Conservation (phyloP, 2,329 filamentous ascomycete species). For the Fusarium burgessii region DNA sequence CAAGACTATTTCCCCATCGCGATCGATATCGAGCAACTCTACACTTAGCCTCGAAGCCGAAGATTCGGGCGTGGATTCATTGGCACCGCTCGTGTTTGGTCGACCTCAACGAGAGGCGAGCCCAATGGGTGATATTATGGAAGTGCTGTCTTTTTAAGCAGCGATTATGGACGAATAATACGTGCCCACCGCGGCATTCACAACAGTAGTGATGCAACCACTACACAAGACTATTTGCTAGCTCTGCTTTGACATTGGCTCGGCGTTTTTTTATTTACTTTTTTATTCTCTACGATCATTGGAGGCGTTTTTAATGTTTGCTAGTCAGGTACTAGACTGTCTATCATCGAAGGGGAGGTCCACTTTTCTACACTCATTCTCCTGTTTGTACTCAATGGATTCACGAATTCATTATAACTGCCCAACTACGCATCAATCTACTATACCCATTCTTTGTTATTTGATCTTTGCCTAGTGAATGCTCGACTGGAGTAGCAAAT, state of each 20-base stretch:
- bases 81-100: conserved; percentile 39
- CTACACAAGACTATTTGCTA: conserved; percentile 19
- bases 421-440: background rate
- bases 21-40: conserved; percentile 39
- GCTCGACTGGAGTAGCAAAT: background rate
- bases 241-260: conserved; percentile 24
- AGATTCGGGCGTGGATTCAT: conserved; percentile 23
- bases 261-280: conserved; percentile 15
- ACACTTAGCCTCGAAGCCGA: conserved; percentile 38
- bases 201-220: background rate
- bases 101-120: conserved; percentile 31
- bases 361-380: background rate
- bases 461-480: background rate
- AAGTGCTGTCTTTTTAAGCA: conserved; percentile 33
- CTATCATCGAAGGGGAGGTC: conserved; percentile 2
- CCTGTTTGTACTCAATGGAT: conserved; percentile 10
- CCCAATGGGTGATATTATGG: conserved; percentile 40
- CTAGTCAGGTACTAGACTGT: conserved; percentile 37
- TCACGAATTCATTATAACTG: conserved; percentile 4
- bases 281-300: conserved; percentile 23
- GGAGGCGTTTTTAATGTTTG: conserved; percentile 25
- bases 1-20: conserved; percentile 33
- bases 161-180: background rate
- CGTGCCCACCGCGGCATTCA: conserved; percentile 6
- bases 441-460: conserved; percentile 8